A percentile compares a stretch with the other conserved stretches of the same genome.
These are phyloP conservation scores for Marsdenia floribunda DNA, from an alignment of 257 asterid genomes.

Conservation along the genomic window DNA sequence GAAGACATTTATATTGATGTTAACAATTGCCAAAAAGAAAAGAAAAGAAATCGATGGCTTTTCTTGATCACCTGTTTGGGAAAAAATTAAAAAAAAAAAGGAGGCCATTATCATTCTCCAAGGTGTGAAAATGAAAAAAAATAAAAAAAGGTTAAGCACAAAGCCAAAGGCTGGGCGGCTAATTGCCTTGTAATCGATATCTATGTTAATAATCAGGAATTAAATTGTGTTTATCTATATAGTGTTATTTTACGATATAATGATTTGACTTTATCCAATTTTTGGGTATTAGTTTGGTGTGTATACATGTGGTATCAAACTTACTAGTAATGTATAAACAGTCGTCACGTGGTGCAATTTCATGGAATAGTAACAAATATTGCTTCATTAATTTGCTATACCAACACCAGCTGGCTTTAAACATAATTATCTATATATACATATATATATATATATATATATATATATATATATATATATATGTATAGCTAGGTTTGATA, in stretches of 20 bases:
- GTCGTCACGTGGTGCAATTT: not conserved
- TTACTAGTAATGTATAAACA: no score
- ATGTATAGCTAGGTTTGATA: no score
- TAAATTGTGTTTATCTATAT: no score
- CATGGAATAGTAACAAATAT: not conserved
- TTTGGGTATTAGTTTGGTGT: not conserved
- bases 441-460: no score
- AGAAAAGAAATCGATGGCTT: not conserved
- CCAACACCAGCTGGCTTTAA: no score
- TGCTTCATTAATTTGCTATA: not conserved
- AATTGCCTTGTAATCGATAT: not conserved
- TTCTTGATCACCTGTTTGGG: not conserved
- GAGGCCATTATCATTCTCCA: not conserved
- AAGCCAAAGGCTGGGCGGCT: constrained; percentile 13
- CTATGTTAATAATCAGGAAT: no score
- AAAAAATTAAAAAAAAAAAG: not conserved
- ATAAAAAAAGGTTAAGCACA: not conserved
- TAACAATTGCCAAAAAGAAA: not conserved
- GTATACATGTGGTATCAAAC: not conserved
- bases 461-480: no score
- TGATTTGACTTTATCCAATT: not conserved
- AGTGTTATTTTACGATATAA: not conserved
- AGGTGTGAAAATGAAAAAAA: not conserved
- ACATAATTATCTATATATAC: no score
- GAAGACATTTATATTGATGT: constrained; percentile 2